Base-by-base conservation (phyloP, 345 rosid species). In the Rhizophora apiculata region DNA sequence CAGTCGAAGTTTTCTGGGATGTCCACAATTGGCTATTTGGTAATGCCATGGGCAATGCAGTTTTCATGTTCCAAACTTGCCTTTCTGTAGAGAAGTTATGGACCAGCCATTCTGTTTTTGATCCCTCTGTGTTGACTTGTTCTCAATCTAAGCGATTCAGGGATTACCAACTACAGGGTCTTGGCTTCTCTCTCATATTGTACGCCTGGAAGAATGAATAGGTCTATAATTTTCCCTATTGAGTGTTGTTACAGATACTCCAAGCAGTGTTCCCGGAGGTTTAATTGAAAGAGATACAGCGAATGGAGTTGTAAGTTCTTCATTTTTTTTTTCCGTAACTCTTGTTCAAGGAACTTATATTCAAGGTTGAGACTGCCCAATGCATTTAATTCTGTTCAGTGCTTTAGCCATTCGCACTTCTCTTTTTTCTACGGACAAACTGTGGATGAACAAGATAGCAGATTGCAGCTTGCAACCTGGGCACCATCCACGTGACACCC, bases 21-120 rank as follows among this genome's bases (percentile, higher is more conserved):
- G 94, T 94, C 59, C 88, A 94, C 63, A 89, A 84, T 62, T 94
- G 98, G 98, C 82, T 94, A n/a, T 94, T 91, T 78, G 93, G 96
- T 60, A 81, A 84, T 78, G 80, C 82, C 19, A 71, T 77, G 66
- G 92, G 89, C 52, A 89, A 88, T 68, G 97, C 95, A 1, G 97
- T 94, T 60, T 94, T 94, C 68, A 87, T 94, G 93, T 94, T 94
- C 77, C 94, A 89, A 77, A 83, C 88, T 60, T 81, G 90, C 78
- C 81, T 83, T 11, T 80, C 84, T 26, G 77, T 81, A 5, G 77
- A 78, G 69, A 85, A 79, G 60, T 57, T 75, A 59, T 79, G 81
- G 85, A 70, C 62, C 0, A 73, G 79, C 68, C 83, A 81, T 20
- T 79, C 85, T 43, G 30, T 65, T 34, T 81, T 81, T 63, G 86